A percentile compares a stretch with the other conserved stretches of the same genome.
phyloP scores from a whole-genome alignment of 371 early-diverging fungal species.

The Saksenaea oblongispora region DNA sequence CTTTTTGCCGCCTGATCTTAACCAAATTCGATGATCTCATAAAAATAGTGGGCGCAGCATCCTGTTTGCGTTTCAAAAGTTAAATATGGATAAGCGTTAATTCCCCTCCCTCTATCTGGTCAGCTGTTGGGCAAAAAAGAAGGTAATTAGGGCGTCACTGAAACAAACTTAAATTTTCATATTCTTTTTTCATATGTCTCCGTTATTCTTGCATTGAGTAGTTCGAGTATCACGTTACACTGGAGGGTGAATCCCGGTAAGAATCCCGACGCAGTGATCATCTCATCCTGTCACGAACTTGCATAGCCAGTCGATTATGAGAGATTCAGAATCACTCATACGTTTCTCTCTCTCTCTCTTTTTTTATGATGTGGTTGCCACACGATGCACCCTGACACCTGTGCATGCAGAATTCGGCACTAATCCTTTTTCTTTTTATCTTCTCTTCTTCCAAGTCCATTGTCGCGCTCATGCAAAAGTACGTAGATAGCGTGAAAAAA shows the following conservation, averaged over 20 bases:
- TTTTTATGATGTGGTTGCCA: neutral
- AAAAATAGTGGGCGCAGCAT: slow-evolving; percentile 1
- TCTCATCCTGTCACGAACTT: neutral
- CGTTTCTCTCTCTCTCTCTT: neutral
- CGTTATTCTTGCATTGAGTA: neutral
- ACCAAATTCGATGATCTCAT: slow-evolving; percentile 1
- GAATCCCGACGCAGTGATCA: slow-evolving; percentile 2
- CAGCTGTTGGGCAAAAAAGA: neutral
- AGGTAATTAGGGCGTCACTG: neutral
- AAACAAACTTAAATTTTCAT: neutral
- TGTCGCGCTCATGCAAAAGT: neutral
- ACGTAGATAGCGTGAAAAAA: neutral
- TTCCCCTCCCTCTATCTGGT: neutral
- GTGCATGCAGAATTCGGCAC: neutral
- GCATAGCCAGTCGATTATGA: neutral
- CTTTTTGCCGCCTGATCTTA: slow-evolving; percentile 3
- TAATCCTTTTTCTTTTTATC: neutral
- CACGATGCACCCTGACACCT: neutral
- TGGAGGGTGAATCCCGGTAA: neutral
- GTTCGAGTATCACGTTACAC: slow-evolving; percentile 3
- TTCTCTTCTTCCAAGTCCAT: neutral
- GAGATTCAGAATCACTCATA: neutral
- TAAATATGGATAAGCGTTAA: neutral
- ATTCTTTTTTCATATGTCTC: neutral
- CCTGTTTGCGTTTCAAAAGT: neutral